Evolutionary conservation across 129 eudicot genomes (phyloP), one percentile per base, ranked within the genome.

Genomic region (Mikania micrantha): DNA sequence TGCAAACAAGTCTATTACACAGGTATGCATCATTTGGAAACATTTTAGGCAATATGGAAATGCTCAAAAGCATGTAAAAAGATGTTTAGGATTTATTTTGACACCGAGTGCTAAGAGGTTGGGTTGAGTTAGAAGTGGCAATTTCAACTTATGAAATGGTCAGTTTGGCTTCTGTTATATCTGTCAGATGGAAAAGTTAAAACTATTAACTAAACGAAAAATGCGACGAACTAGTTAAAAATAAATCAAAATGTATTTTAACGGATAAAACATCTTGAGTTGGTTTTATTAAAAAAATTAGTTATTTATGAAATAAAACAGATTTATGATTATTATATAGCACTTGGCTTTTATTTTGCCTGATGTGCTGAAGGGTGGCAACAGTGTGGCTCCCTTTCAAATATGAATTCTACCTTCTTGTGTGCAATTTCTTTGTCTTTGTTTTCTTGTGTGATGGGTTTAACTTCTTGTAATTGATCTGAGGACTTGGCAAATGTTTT

Each of bases 1-100:
- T 60, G 98, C 98, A 67, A 92, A 92, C 74, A 88, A 92, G 70
- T 92, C 98, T 54, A 92, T 92, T 36, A 88, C 98, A 39, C 98
- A 92, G 98, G 98, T 88, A 63, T n/a, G n/a, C n/a, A 32, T 7
- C 4, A 3, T 32, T 32, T 32, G 6, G 0, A 32, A 32, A 4
- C 6, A 32, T 32, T 3, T 32, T 32, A 32, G 7, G 7, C 36
- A 17, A 0, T 7, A 32, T 32, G 6, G 36, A 2, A 32, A 32
- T 32, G 6, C 36, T 32, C 2, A 1, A 32, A 32, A 32, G 36
- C 36, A 32, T 5, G 7, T 5, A 32, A 32, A 28, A 28, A 32
- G 4, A 0, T 32, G 3, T 32, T 32, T 3, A 32, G 6, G 6
- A 32, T 32, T n/a, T n/a, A n/a, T n/a, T n/a, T n/a, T n/a, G n/a